Percentiles rank a stretch among this genome's conserved stretches.
phyloP scores from a whole-genome alignment of 1,284 basidiomycete species.

The Ceratobasidium theobromae region DNA sequence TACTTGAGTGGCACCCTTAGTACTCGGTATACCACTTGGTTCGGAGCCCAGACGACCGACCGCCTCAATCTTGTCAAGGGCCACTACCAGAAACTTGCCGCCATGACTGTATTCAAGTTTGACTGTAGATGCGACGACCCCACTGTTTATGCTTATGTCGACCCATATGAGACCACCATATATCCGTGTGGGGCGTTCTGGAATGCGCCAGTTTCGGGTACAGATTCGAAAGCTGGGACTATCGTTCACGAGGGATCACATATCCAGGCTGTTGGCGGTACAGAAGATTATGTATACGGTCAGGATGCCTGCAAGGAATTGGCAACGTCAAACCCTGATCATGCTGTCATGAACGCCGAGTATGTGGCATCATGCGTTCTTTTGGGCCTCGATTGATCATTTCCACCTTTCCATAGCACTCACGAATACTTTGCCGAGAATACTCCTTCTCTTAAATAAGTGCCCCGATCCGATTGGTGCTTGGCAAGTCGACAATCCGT shows the following conservation, averaged over 20 bases:
- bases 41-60: slow-evolving; percentile 10
- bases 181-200: slow-evolving; percentile 33
- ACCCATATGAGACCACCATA: slow-evolving; percentile 29
- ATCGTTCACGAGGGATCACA: slow-evolving; percentile 34
- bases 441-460: no score
- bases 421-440: slow-evolving; percentile 36
- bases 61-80: background rate
- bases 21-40: slow-evolving; percentile 32
- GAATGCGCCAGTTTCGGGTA: slow-evolving; percentile 17
- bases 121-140: slow-evolving; percentile 33
- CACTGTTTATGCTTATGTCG: slow-evolving; percentile 31
- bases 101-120: slow-evolving; percentile 13
- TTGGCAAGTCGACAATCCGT: no score
- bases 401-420: background rate
- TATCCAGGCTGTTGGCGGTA: slow-evolving; percentile 22
- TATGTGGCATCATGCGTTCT: background rate
- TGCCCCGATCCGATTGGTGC: no score
- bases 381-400: background rate
- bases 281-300: slow-evolving; percentile 31
- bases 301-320: slow-evolving; percentile 18
- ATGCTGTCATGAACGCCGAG: slow-evolving; percentile 33
- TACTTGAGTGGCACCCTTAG: background rate
- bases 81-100: slow-evolving; percentile 1
- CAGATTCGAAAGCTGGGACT: slow-evolving; percentile 33
- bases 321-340: slow-evolving; percentile 1